These are phyloP conservation scores for Lanmaoa pseudosensibilis DNA, from an alignment of 768 basidiomycete species.

Conservation along the genomic window DNA sequence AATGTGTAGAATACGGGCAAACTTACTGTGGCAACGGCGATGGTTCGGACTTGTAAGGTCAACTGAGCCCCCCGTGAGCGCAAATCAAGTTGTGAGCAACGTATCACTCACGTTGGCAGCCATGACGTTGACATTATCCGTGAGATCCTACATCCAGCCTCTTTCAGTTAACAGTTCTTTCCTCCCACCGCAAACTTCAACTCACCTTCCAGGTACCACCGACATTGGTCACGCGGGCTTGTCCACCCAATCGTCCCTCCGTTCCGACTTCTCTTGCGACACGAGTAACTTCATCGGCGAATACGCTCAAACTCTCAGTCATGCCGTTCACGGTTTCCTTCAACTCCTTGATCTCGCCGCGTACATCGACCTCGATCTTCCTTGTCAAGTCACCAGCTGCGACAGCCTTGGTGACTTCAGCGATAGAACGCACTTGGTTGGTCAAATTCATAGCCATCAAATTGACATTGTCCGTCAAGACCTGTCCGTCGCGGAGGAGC, in stretches of 20 bases:
- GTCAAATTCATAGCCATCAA: conserved; percentile 89
- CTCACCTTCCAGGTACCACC: conserved; percentile 90
- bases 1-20: background rate
- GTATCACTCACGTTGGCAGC: conserved; percentile 71
- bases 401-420: conserved; percentile 93
- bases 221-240: conserved; percentile 90
- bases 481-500: conserved; percentile 29
- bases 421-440: conserved; percentile 86
- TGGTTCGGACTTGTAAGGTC: conserved; percentile 90
- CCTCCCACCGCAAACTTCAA: background rate
- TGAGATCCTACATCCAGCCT: conserved; percentile 59
- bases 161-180: background rate
- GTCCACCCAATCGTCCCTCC: conserved; percentile 92
- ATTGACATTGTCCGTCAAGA: conserved; percentile 79
- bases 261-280: conserved; percentile 98
- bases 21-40: conserved; percentile 87
- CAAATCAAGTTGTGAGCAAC: background rate
- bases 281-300: conserved; percentile 80
- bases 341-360: conserved; percentile 88
- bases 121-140: conserved; percentile 96
- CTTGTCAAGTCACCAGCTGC: conserved; percentile 91
- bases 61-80: conserved; percentile 45
- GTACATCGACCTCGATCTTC: conserved; percentile 89
- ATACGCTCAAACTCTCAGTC: conserved; percentile 84
- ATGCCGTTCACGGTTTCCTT: conserved; percentile 95